phyloP scores from a whole-genome alignment of 257 asterid species.

The Verbena officinalis region DNA sequence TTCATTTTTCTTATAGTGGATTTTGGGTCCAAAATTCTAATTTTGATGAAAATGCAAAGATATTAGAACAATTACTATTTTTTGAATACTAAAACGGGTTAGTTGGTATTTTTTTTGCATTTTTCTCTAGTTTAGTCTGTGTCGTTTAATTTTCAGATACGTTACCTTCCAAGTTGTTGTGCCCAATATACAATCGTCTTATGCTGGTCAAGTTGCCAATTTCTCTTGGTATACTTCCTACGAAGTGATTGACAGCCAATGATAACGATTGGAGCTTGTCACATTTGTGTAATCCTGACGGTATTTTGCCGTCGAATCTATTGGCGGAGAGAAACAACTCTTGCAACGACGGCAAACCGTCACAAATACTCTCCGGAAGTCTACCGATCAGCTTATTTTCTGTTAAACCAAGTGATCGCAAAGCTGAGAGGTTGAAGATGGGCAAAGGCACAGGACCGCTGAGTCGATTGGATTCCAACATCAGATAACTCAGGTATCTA shows the following conservation, averaged over 20 bases:
- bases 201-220: constrained; percentile 40
- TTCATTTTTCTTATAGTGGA: too few relatives aligned
- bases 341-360: constrained; percentile 15
- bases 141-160: too few relatives aligned
- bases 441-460: constrained; percentile 26
- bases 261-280: constrained; percentile 27
- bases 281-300: constrained; percentile 29
- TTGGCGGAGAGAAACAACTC: constrained; percentile 24
- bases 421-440: constrained; percentile 29
- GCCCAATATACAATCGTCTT: constrained; percentile 32
- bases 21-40: too few relatives aligned
- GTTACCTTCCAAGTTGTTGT: constrained; percentile 41
- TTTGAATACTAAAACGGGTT: too few relatives aligned
- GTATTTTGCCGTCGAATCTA: constrained; percentile 33
- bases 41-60: too few relatives aligned
- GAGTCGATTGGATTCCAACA: constrained; percentile 25
- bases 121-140: too few relatives aligned
- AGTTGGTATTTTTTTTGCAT: too few relatives aligned
- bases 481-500: background rate
- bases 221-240: constrained; percentile 39
- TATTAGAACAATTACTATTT: too few relatives aligned
- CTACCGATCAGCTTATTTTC: constrained; percentile 23
- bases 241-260: constrained; percentile 35
- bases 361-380: constrained; percentile 30
- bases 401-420: constrained; percentile 21